A percentile compares a stretch with the other conserved stretches of the same genome.
Evolutionary conservation across 2,329 filamentous ascomycete genomes (phyloP).

Genomic region (Colletotrichum horii): DNA sequence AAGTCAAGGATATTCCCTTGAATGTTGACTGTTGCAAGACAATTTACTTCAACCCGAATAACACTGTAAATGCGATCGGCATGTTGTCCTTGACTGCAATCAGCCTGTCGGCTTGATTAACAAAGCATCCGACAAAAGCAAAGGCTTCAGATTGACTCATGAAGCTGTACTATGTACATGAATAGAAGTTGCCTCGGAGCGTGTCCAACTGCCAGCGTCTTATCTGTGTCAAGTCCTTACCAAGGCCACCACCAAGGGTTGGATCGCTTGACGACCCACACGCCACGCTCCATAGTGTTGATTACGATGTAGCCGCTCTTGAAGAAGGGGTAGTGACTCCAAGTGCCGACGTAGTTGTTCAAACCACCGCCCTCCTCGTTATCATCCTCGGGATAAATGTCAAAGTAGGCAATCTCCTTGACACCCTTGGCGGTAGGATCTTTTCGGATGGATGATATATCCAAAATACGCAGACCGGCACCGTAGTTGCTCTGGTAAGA

Average conservation of each 20-base stretch:
- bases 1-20: too few species aligned
- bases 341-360: conserved; percentile 46
- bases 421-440: conserved; percentile 50
- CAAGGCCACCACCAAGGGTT: conserved; percentile 17
- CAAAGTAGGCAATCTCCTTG: conserved; percentile 35
- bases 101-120: background rate
- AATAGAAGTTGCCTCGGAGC: background rate
- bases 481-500: conserved; percentile 56
- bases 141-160: background rate
- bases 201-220: background rate
- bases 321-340: conserved; percentile 50
- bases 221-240: background rate
- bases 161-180: background rate
- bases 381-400: conserved; percentile 22
- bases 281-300: conserved; percentile 53
- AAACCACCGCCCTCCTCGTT: conserved; percentile 15
- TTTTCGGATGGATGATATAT: conserved; percentile 36
- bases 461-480: conserved; percentile 47
- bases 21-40: too few species aligned
- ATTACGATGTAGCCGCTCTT: conserved; percentile 43
- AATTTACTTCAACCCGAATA: too few species aligned
- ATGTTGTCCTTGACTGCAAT: too few species aligned
- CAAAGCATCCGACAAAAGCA: background rate
- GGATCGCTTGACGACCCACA: conserved; percentile 38
- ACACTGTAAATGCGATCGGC: too few species aligned